phyloP scores from a whole-genome alignment of 306 rosid genomes.

The Cucumis sativus region DNA sequence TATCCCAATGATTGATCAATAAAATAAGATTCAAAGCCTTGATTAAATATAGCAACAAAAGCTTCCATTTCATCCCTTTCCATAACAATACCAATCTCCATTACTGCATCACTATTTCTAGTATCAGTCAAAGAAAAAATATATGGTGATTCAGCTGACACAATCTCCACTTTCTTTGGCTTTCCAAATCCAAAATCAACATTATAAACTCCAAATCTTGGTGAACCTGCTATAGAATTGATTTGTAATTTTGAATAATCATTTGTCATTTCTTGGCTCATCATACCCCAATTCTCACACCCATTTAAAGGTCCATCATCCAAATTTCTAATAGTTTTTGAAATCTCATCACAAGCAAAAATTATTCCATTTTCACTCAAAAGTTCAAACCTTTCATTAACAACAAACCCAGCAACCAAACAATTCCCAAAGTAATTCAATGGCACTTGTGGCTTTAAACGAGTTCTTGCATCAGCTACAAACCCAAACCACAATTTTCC shows the following conservation, averaged over 20 bases:
- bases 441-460: background rate
- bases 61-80: background rate
- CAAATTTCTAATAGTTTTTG: constrained; percentile 8
- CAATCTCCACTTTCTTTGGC: background rate
- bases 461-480: background rate
- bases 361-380: constrained; percentile 16
- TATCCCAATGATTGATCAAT: background rate
- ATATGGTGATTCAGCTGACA: background rate
- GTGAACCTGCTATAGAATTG: background rate
- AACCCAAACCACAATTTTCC: background rate
- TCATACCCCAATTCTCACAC: constrained; percentile 1
- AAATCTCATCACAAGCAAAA: constrained; percentile 11
- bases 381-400: background rate
- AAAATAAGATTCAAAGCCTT: background rate
- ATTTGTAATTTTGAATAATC: background rate
- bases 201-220: background rate
- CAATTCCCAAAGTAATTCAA: background rate
- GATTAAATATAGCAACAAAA: background rate
- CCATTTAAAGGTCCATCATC: constrained; percentile 3
- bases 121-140: background rate
- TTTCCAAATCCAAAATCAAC: background rate
- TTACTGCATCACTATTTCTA: background rate
- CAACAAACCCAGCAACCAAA: background rate
- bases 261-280: background rate
- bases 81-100: background rate